Percentiles rank a stretch among this genome's conserved stretches.
phyloP scores from a whole-genome alignment of 768 basidiomycete genomes.

The Podaxis sp. region DNA sequence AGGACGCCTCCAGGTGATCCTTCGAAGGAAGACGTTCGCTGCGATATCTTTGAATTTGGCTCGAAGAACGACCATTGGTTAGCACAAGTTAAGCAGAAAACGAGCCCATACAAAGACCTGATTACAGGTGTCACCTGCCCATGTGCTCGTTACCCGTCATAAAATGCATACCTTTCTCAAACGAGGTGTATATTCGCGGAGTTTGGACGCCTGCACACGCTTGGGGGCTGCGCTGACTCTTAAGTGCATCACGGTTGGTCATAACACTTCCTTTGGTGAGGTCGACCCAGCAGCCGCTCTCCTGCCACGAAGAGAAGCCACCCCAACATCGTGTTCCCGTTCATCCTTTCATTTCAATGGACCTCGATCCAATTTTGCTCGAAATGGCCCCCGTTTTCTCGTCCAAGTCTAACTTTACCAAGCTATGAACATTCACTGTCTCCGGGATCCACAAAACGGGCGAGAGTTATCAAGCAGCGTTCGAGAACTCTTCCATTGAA shows the following conservation, averaged over 20 bases:
- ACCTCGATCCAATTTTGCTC: not conserved
- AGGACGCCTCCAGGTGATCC: not conserved
- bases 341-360: conserved; percentile 9
- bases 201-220: conserved; percentile 17
- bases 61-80: not conserved
- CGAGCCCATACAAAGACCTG: not conserved
- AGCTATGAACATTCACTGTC: conserved; percentile 8
- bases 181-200: conserved; percentile 27
- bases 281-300: not conserved
- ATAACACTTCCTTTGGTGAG: conserved; percentile 6
- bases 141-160: not conserved
- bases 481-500: not conserved
- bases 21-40: not conserved
- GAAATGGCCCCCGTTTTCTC: conserved; percentile 7
- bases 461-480: not conserved
- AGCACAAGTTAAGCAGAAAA: not conserved
- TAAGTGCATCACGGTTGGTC: conserved; percentile 1
- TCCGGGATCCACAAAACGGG: conserved; percentile 3
- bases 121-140: not conserved
- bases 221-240: not conserved
- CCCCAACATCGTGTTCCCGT: conserved; percentile 11
- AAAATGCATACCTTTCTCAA: conserved; percentile 6
- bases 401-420: not conserved
- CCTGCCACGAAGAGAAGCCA: conserved; percentile 15
- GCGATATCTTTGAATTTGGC: not conserved